Base-by-base conservation (phyloP, 352 stramenopile genomes). In the Pythium apleroticum region DNA sequence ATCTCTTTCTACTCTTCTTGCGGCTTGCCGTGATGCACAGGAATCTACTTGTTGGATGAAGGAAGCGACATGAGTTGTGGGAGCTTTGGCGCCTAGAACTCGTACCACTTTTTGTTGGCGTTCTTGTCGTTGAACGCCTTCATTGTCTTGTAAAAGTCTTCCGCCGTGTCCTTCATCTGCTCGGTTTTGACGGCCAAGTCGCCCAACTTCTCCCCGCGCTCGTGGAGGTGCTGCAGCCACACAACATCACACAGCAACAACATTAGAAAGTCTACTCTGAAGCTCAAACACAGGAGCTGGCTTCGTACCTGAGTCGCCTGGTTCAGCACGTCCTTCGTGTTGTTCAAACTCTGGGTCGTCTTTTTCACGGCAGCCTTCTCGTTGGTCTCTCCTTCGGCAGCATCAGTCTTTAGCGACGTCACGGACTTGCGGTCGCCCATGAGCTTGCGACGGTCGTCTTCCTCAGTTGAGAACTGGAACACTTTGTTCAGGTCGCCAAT, bases 91-190 rank as follows among this genome's bases (percentile, higher is more conserved):
- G 11, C 24, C 19, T 50, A 91, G n/a, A 91, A 87, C 59, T 93
- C 80, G 73, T 91, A 93, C 81, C 85, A 93, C 57, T 93, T 95
- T 57, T 95, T 93, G 64, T 84, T 91, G 17, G 80, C 74, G 49
- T 91, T 90, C 60, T 91, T 89, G 50, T 91, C 76, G 73, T 95
- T 93, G 58, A 90, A 95, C 17, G 80, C 84, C 68, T 88, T 89
- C 82, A 93, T 95, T 3, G 81, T 90, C 52, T 88, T 77, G 66
- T 91, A 91, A 67, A 95, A 95, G 53, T 93, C 82, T 37, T 90
- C 78, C 3, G 86, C 86, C 20, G 78, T 87, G 65, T 90, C 80
- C 60, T 91, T 91, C 78, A 94, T 90, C 58, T 88, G 77, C 68
- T 94, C 84, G 10, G 84, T 92, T 63, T 94, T 94, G 22, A 91